Base-by-base conservation (phyloP, 768 basidiomycete genomes). In the Pseudohyphozyma bogoriensis region DNA sequence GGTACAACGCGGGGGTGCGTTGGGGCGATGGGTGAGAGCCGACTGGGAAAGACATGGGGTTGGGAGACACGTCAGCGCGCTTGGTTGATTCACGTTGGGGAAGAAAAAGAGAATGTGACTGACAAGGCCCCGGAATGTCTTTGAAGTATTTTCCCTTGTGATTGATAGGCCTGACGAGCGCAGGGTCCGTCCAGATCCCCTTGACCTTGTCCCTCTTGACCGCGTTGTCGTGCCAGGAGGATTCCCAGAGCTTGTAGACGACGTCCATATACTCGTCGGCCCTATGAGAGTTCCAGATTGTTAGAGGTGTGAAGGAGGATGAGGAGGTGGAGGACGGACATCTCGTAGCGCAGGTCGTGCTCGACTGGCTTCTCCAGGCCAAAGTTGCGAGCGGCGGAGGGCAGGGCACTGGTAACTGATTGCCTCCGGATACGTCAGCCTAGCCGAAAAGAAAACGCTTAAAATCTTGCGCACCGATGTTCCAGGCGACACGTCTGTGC, bases 1-100 rank as follows among this genome's bases (percentile, higher is more conserved):
- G 56, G 37, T 35, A 57, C 10, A 57, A 32, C 4, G 24, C 33
- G n/a, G 56, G 56, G 8, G 56, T 49, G 36, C 56, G 46, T 35
- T 57, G 56, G 3, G 47, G 45, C 11, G 46, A 49, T 7, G 56
- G 56, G n/a, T 57, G 46, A 11, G 40, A 10, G 44, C 49, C 16
- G 29, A 35, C 29, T 4, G 56, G 56, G 26, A n/a, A n/a, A n/a
- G n/a, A n/a, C n/a, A n/a, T n/a, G n/a, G n/a, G n/a, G n/a, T 37
- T 18, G 11, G 37, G 37, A 37, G 10, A 18, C 10, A 37, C 10
- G 37, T 10, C 18, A 37, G 11, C 18, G 45, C n/a, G 28, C 45
- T 24, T 59, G 58, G 42, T 59, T 24, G 51, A 59, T 54, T 51
- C n/a, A n/a, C n/a, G n/a, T n/a, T n/a, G n/a, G n/a, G n/a, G n/a